phyloP scores from a whole-genome alignment of 2,329 filamentous ascomycete genomes.

The Coniosporium tulheliwenetii region DNA sequence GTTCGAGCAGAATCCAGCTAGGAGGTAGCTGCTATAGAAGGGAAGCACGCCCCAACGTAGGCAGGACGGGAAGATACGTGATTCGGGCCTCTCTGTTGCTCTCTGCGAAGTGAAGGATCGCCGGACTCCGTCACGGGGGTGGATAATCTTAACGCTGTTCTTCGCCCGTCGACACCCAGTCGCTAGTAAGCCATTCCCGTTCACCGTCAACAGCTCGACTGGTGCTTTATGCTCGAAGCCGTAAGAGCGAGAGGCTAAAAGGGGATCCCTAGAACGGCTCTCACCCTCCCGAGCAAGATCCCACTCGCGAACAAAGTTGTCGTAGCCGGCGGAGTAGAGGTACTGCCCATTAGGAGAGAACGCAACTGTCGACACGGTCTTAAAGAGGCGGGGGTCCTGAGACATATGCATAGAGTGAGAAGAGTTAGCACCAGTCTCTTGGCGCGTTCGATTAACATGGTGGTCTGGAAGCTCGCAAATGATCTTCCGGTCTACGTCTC shows the following conservation, averaged over 20 bases:
- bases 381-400: constrained; percentile 37
- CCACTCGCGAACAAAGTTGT: constrained; percentile 30
- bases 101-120: constrained; percentile 14
- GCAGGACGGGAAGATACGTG: constrained; percentile 25
- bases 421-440: constrained; percentile 24
- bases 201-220: constrained; percentile 36
- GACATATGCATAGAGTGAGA: constrained; percentile 28
- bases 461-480: constrained; percentile 41
- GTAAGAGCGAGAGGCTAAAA: constrained; percentile 4
- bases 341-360: constrained; percentile 31
- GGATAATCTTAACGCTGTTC: constrained; percentile 18
- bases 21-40: constrained; percentile 25
- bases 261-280: constrained; percentile 8
- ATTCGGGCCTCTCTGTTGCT: constrained; percentile 12
- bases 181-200: constrained; percentile 24
- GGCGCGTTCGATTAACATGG: constrained; percentile 23
- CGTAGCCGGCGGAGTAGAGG: constrained; percentile 40
- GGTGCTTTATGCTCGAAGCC: constrained; percentile 27
- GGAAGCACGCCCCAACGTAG: constrained; percentile 30
- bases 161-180: constrained; percentile 26
- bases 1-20: constrained; percentile 35
- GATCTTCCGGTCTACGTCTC: constrained; percentile 23
- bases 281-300: constrained; percentile 6
- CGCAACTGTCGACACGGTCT: constrained; percentile 37
- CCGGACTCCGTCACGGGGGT: no score